Evolutionary conservation across 2,329 filamentous ascomycete species (phyloP), one percentile per base, ranked within the genome.

Genomic region (Colletotrichum caudatum): DNA sequence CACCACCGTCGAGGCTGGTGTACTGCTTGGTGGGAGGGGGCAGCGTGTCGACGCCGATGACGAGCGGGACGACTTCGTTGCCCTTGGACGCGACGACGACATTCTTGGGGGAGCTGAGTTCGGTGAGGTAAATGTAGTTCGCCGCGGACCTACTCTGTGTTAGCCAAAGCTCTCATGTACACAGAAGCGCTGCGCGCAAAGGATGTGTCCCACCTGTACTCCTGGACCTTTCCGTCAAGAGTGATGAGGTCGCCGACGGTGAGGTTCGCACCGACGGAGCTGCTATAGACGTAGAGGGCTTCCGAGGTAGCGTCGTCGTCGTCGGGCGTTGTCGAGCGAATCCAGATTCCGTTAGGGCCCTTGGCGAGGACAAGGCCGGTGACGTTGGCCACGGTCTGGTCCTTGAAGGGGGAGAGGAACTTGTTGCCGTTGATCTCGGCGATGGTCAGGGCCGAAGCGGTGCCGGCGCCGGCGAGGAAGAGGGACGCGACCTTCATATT

Each of bases 291-390:
- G 75, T 91, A 93, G 72, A 93, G 78, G 2, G 89, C 89, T 77
- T 92, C 89, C 0, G 90, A 93, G 2, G 89, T 90, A 58, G 83
- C 81, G 18, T 81, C 77, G 76, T 90, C 86, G 59, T 83, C 78
- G 76, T 91, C 88, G 0, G 88, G 86, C 44, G 81, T 82, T 0
- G 86, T 87, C 1, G 90, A 91, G 54, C 89, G 88, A 23, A 93
- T 82, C 83, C 87, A 93, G 77, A 93, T 84, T 16, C 91, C 91
- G 71, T 83, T 84, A 18, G 86, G 84, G 0, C 87, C 85, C 76
- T 89, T 90, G 44, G 90, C 91, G 23, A 90, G 91, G 20, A 93
- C 85, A 14, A 93, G 81, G 48, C 91, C 91, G 44, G 86, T 85
- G 67, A 93, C 84, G 68, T 87, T 87, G 29, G 84, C 85, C 62